Conservation (phyloP, 2,329 filamentous ascomycete species). For the Colletotrichum coccodes region DNA sequence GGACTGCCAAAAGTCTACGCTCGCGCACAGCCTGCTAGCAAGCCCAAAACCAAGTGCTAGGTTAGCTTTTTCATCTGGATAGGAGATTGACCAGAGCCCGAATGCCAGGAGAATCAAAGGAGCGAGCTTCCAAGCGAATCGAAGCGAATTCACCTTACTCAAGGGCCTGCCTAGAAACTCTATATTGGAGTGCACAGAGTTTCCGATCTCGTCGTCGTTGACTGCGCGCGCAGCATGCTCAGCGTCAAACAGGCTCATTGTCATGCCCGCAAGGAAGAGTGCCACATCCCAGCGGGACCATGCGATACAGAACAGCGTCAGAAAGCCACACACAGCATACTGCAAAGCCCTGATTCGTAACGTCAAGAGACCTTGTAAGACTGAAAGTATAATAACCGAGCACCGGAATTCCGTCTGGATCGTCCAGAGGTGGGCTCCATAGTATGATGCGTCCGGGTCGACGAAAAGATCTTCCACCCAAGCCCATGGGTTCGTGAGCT, state of each 20-base stretch:
- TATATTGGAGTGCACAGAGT: background rate
- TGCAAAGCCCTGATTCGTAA: background rate
- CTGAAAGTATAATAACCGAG: constrained; percentile 49
- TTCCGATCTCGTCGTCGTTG: background rate
- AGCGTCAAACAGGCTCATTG: background rate
- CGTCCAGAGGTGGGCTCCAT: constrained; percentile 67
- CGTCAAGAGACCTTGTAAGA: constrained; percentile 57
- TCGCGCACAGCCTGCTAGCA: background rate
- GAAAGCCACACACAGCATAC: background rate
- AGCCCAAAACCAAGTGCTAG: background rate
- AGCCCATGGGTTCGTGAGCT: background rate
- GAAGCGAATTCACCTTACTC: background rate
- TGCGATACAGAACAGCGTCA: background rate
- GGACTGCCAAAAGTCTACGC: background rate
- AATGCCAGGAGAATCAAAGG: background rate
- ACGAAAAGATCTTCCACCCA: background rate
- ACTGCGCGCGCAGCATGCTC: background rate
- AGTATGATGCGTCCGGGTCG: constrained; percentile 53
- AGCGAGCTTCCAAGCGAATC: background rate
- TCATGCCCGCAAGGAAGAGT: background rate
- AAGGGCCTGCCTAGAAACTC: background rate
- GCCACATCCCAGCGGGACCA: background rate
- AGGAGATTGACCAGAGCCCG: background rate
- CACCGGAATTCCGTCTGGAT: constrained; percentile 69
- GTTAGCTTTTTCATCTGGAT: background rate